A percentile compares a stretch with the other conserved stretches of the same genome.
Evolutionary conservation across 2,329 filamentous ascomycete genomes (phyloP).

Genomic region (Periconia digitata): DNA sequence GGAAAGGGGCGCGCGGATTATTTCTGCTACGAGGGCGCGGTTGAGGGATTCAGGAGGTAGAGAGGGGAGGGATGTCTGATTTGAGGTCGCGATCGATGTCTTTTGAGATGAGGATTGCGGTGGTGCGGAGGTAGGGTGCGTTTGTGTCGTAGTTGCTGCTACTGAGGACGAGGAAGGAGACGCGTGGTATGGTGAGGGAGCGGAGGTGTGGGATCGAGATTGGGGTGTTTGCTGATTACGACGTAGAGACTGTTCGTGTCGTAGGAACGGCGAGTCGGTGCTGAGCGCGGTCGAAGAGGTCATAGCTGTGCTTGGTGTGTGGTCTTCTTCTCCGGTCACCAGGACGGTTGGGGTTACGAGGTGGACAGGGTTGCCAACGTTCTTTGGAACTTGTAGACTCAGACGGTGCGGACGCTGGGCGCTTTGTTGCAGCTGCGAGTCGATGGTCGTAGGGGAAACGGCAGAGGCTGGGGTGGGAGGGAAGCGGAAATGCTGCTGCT

Average conservation of each 20-base stretch:
- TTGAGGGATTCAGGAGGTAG: constrained; percentile 47
- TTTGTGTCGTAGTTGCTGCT: constrained; percentile 24
- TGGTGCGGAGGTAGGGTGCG: constrained; percentile 35
- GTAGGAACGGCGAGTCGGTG: constrained; percentile 15
- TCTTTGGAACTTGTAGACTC: constrained; percentile 65
- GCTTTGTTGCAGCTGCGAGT: constrained; percentile 21
- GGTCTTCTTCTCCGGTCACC: constrained; percentile 53
- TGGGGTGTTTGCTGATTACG: constrained; percentile 5
- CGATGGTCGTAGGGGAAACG: constrained; percentile 31
- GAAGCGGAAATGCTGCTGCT: constrained; percentile 40
- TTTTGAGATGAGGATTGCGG: constrained; percentile 9
- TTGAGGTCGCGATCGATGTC: constrained; percentile 4
- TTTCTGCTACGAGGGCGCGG: constrained; percentile 49
- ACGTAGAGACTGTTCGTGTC: constrained; percentile 9
- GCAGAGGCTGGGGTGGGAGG: constrained; percentile 44
- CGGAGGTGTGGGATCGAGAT: constrained; percentile 17
- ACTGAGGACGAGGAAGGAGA: too few relatives aligned
- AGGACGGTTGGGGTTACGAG: constrained; percentile 62
- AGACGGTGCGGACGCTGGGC: constrained; percentile 53
- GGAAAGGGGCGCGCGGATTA: constrained; percentile 49
- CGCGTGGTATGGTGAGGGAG: too few relatives aligned
- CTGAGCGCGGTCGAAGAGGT: constrained; percentile 24
- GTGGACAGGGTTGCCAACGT: constrained; percentile 61
- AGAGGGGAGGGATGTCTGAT: constrained; percentile 10
- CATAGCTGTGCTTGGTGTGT: constrained; percentile 23